Base-by-base conservation (phyloP, 148 eudicot genomes). In the Polygonum aviculare region DNA sequence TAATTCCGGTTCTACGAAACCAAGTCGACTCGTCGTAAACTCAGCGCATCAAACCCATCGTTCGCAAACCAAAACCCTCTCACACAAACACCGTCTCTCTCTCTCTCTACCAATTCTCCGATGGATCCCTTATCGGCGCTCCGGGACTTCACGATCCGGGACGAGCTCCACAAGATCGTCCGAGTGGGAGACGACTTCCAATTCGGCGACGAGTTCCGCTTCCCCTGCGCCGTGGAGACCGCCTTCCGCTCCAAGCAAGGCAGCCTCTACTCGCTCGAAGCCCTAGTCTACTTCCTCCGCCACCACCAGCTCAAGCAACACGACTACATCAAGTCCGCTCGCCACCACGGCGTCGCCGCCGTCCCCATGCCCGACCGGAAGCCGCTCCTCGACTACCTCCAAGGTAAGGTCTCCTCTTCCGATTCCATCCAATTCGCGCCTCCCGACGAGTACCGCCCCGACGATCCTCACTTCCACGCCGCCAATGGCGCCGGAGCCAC, bases 81-180 rank as follows among this genome's bases (percentile, higher is more conserved):
- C 31, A 26, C 31, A 26, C 31, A 26, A 26, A 26, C 31, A 26
- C 31, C 31, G 31, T 26, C 31, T 26, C 31, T 26, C 31, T 26
- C 31, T 26, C 31, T 26, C 31, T 26, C 31, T 26, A 26, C 31
- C 31, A 26, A 26, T 26, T 26, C 31, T 63, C 4, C 78, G 0
- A 94, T 95, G 98, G 97, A 95, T 75, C 98, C 97, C 0, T 77
- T 95, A 0, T 79, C 98, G 15, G 93, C 86, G 0, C 89, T 95
- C 4, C 84, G 98, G 0, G 97, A 95, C 48, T 89, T 85, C 90
- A 87, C 97, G 1, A 92, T 85, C 60, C 79, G 89, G 18, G 87
- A 87, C 18, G 84, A 85, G 8, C 83, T 90, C 26, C 87, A 85
- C 85, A 81, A 83, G 38, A 90, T 92, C 75, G 79, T 81, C 75